phyloP scores from a whole-genome alignment of 2,329 filamentous ascomycete species.

The Aspergillus proliferans region DNA sequence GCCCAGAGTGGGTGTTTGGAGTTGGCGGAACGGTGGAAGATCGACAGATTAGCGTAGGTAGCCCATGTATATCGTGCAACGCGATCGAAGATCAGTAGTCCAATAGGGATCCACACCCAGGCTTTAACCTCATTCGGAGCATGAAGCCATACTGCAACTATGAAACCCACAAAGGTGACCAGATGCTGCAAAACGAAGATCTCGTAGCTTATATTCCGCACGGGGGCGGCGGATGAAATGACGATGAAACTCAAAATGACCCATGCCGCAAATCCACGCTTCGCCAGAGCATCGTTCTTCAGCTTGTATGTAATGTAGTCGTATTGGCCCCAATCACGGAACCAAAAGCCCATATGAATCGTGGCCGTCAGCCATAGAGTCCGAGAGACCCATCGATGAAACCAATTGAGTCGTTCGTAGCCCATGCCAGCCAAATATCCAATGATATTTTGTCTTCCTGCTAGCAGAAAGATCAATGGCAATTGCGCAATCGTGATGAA shows the following conservation, averaged over 20 bases:
- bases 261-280: slow-evolving; percentile 49
- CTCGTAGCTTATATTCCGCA: slow-evolving; percentile 48
- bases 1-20: slow-evolving; percentile 25
- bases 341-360: slow-evolving; percentile 52
- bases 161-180: slow-evolving; percentile 45
- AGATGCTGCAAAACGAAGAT: slow-evolving; percentile 51
- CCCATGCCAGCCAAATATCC: slow-evolving; percentile 42
- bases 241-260: slow-evolving; percentile 47
- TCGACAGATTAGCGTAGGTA: slow-evolving; percentile 35
- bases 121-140: slow-evolving; percentile 37
- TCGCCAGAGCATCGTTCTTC: slow-evolving; percentile 43
- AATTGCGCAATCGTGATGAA: slow-evolving; percentile 50
- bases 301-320: slow-evolving; percentile 47
- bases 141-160: slow-evolving; percentile 46
- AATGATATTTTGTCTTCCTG: slow-evolving; percentile 52
- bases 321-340: slow-evolving; percentile 47
- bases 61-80: slow-evolving; percentile 30
- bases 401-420: slow-evolving; percentile 48
- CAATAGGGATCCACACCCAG: slow-evolving; percentile 45
- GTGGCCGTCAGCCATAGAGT: slow-evolving; percentile 48
- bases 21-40: slow-evolving; percentile 29
- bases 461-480: slow-evolving; percentile 51
- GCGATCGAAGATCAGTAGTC: slow-evolving; percentile 43
- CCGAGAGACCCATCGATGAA: slow-evolving; percentile 48
- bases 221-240: slow-evolving; percentile 44